A percentile compares a stretch with the other conserved stretches of the same genome.
These are phyloP conservation scores for Myxozyma sirexii DNA, from an alignment of 805 yeast genomes.

Conservation along the genomic window DNA sequence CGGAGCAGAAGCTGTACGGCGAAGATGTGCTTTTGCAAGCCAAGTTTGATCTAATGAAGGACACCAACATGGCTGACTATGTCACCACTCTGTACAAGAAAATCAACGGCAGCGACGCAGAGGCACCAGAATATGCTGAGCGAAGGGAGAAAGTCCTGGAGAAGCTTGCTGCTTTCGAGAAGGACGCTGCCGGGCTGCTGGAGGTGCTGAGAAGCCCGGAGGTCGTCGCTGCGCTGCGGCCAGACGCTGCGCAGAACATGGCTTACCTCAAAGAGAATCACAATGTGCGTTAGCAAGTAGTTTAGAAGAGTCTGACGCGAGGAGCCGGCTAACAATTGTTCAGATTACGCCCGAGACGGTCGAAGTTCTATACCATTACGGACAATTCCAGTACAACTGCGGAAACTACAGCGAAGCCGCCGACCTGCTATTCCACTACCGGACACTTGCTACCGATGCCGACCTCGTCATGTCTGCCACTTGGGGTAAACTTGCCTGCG, in stretches of 20 bases:
- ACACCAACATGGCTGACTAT: conserved; percentile 59
- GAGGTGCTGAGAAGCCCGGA: conserved; percentile 46
- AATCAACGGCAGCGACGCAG: conserved; percentile 45
- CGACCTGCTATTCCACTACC: conserved; percentile 59
- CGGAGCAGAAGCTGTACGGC: conserved; percentile 49
- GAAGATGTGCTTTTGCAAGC: conserved; percentile 50
- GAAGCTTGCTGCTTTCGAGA: conserved; percentile 30
- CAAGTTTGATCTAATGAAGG: conserved; percentile 58
- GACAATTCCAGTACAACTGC: conserved; percentile 63
- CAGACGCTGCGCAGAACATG: conserved; percentile 59
- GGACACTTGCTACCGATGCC: conserved; percentile 54
- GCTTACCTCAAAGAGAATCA: conserved; percentile 50
- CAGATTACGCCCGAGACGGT: conserved; percentile 46
- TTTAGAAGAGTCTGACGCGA: background rate
- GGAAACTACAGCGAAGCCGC: conserved; percentile 65
- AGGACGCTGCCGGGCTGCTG: conserved; percentile 27
- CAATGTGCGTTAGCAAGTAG: conserved; percentile 38
- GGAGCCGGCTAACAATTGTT: background rate
- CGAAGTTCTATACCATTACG: conserved; percentile 57
- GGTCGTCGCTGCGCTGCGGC: conserved; percentile 55
- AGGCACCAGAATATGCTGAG: conserved; percentile 48
- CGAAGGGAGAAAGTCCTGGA: conserved; percentile 46
- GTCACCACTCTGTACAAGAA: conserved; percentile 50
- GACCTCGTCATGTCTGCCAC: conserved; percentile 58
- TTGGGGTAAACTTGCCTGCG: conserved; percentile 71